phyloP scores from a whole-genome alignment of 2,329 filamentous ascomycete genomes.

The Aspergillus niger region DNA sequence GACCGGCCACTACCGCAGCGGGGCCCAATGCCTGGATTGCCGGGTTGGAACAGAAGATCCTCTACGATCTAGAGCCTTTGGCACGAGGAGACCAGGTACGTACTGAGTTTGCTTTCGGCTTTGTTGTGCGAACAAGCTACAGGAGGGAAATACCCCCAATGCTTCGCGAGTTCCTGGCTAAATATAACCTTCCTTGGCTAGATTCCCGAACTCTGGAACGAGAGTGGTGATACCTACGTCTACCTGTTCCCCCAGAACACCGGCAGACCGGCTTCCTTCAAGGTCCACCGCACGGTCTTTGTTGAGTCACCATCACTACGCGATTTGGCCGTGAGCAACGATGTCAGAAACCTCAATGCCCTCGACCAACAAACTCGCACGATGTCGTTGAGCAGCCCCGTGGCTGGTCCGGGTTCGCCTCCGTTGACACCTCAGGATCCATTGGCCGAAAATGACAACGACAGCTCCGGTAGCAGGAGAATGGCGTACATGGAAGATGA shows the following conservation, averaged over 20 bases:
- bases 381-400: conserved; percentile 34
- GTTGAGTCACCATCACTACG: conserved; percentile 59
- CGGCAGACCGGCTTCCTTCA: conserved; percentile 61
- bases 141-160: too few relatives aligned
- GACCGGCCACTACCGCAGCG: conserved; percentile 30
- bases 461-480: conserved; percentile 51
- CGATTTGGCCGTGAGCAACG: conserved; percentile 55
- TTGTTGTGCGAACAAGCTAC: background rate
- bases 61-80: conserved; percentile 57
- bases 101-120: background rate
- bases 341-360: conserved; percentile 42
- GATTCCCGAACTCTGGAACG: conserved; percentile 64
- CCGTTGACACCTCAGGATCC: conserved; percentile 35
- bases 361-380: conserved; percentile 33
- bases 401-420: conserved; percentile 28
- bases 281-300: conserved; percentile 61
- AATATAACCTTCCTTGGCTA: conserved; percentile 24
- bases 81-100: conserved; percentile 55
- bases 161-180: background rate
- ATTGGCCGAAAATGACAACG: conserved; percentile 38
- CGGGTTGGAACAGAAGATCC: conserved; percentile 57
- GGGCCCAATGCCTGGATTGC: conserved; percentile 59
- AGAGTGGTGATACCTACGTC: conserved; percentile 63
- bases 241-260: conserved; percentile 62
- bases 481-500: conserved; percentile 52